These are phyloP conservation scores for Pseudocercospora macadamiae DNA, from an alignment of 2,329 filamentous ascomycete genomes.

Conservation along the genomic window DNA sequence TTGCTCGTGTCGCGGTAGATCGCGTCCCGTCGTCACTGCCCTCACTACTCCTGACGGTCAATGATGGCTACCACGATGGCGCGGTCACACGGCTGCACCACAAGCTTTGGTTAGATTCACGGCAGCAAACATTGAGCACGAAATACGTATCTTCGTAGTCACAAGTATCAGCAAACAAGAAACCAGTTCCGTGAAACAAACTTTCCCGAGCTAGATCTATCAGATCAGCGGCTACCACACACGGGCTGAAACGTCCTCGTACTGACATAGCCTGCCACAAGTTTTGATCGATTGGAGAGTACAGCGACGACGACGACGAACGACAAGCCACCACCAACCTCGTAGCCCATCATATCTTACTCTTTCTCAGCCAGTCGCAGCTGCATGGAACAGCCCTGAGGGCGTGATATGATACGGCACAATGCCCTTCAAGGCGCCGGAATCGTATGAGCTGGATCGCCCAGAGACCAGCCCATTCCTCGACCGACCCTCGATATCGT, in stretches of 20 bases:
- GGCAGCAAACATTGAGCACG: neutral
- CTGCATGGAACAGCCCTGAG: too few species aligned
- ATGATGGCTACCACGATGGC: neutral
- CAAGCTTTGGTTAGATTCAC: neutral
- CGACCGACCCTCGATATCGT: constrained; percentile 21
- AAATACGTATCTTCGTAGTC: neutral
- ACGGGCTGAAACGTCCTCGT: neutral
- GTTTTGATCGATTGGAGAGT: neutral
- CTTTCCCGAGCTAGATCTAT: neutral
- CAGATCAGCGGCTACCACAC: neutral
- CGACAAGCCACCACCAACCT: too few species aligned
- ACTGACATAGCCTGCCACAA: constrained; percentile 1
- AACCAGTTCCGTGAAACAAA: neutral
- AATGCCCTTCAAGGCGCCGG: constrained; percentile 35
- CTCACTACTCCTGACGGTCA: neutral
- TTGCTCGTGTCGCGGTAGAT: neutral
- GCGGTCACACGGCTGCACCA: neutral
- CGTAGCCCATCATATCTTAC: too few species aligned
- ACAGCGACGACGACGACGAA: too few species aligned
- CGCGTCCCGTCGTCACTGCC: constrained; percentile 1
- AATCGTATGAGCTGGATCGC: constrained; percentile 36
- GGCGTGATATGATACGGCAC: too few species aligned
- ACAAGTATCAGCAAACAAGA: constrained; percentile 5
- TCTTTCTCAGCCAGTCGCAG: too few species aligned
- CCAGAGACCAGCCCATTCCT: constrained; percentile 22